A percentile compares a stretch with the other conserved stretches of the same genome.
These are phyloP conservation scores for Aspergillus pseudotamarii DNA, from an alignment of 2,329 filamentous ascomycete species.

Conservation along the genomic window DNA sequence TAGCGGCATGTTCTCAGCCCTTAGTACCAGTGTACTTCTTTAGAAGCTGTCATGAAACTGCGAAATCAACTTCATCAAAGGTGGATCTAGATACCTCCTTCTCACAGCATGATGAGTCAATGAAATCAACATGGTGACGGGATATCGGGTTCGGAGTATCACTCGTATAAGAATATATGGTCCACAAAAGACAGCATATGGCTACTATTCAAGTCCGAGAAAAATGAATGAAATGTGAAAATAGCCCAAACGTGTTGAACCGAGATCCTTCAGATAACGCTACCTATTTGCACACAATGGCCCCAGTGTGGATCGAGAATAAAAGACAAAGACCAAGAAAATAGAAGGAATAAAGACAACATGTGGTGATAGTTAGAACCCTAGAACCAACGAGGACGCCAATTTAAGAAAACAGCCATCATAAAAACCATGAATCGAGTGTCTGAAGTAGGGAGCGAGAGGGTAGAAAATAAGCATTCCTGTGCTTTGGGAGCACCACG, in stretches of 20 bases:
- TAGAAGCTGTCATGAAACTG: background rate
- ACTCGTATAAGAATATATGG: background rate
- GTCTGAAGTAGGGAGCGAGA: background rate
- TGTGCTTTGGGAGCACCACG: background rate
- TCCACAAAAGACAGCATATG: background rate
- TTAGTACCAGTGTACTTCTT: background rate
- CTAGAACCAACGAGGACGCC: slow-evolving; percentile 20
- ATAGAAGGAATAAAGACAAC: slow-evolving; percentile 3
- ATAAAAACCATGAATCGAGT: slow-evolving; percentile 15
- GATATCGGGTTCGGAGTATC: background rate
- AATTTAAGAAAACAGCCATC: slow-evolving; percentile 17
- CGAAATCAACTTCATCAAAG: background rate
- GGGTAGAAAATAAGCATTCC: slow-evolving; percentile 1
- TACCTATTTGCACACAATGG: slow-evolving; percentile 3
- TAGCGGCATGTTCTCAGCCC: background rate
- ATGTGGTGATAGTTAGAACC: slow-evolving; percentile 9
- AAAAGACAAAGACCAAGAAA: slow-evolving; percentile 7
- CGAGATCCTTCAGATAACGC: slow-evolving; percentile 7
- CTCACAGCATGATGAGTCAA: background rate
- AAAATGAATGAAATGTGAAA: background rate
- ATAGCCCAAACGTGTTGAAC: slow-evolving; percentile 5
- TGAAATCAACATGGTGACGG: background rate
- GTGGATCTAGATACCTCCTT: background rate
- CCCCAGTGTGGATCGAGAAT: background rate
- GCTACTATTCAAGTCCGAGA: background rate